phyloP scores from a whole-genome alignment of 495 filamentous ascomycete genomes.

The Trypethelium eluteriae region DNA sequence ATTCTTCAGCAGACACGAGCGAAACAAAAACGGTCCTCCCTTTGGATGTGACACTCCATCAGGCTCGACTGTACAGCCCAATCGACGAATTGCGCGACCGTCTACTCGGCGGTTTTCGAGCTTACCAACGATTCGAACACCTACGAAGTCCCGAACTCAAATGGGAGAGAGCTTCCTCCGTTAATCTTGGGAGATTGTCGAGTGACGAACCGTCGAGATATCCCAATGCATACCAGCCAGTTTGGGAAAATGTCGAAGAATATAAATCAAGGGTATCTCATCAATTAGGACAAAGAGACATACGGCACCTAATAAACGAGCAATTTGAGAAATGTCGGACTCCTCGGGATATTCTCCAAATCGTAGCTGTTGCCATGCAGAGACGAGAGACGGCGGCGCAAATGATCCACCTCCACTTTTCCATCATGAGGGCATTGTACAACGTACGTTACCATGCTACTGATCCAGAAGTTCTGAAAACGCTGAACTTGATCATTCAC shows the following conservation, averaged over 20 bases:
- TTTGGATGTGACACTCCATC: not conserved
- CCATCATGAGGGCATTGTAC: slow-evolving; percentile 25
- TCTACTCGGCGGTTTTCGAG: slow-evolving; percentile 7
- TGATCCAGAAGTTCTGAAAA: slow-evolving; percentile 21
- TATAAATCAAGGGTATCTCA: not conserved
- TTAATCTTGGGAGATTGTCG: not conserved
- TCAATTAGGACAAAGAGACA: slow-evolving; percentile 11
- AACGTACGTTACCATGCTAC: slow-evolving; percentile 16
- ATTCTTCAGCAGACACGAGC: not conserved
- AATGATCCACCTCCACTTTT: slow-evolving; percentile 15
- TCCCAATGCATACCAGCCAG: not conserved
- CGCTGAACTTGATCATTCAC: slow-evolving; percentile 20
- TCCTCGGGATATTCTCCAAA: slow-evolving; percentile 19
- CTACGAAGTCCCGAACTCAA: slow-evolving; percentile 2
- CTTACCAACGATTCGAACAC: slow-evolving; percentile 6
- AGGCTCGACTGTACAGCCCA: slow-evolving; percentile 8
- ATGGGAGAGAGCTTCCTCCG: not conserved
- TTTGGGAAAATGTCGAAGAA: slow-evolving; percentile 10
- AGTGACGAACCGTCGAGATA: not conserved
- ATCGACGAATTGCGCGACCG: slow-evolving; percentile 3
- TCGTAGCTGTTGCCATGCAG: slow-evolving; percentile 22
- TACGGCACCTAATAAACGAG: slow-evolving; percentile 18
- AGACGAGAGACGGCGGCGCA: not conserved
- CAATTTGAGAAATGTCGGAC: slow-evolving; percentile 22
- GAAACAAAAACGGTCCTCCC: not conserved